Evolutionary conservation across 1,284 basidiomycete species (phyloP).

Genomic region (Trichosporon sp.): DNA sequence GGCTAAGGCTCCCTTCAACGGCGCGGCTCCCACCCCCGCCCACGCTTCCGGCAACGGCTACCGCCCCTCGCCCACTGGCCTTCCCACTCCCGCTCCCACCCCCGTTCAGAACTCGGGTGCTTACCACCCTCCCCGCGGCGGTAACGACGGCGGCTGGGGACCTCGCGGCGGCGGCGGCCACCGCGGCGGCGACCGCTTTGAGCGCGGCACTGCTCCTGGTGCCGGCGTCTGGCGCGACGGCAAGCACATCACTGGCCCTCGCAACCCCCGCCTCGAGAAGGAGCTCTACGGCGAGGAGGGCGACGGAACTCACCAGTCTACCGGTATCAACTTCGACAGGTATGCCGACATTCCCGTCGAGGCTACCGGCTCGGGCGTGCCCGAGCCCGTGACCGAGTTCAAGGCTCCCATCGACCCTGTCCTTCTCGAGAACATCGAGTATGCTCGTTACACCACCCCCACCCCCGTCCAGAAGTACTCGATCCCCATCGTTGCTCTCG

Average conservation of each 20-base stretch:
- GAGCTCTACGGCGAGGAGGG: slow-evolving; percentile 88
- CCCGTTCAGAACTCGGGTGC: slow-evolving; percentile 47
- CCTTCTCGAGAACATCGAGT: slow-evolving; percentile 89
- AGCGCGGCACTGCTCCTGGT: slow-evolving; percentile 54
- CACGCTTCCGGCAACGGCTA: slow-evolving; percentile 27
- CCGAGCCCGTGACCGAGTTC: slow-evolving; percentile 86
- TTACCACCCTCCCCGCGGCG: slow-evolving; percentile 54
- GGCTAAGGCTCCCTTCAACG: slow-evolving; percentile 19
- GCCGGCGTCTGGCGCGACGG: slow-evolving; percentile 85
- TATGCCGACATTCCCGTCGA: slow-evolving; percentile 99
- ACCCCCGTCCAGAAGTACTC: slow-evolving; percentile 99
- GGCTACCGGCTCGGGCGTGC: slow-evolving; percentile 90
- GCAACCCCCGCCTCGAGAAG: slow-evolving; percentile 82
- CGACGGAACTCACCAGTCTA: slow-evolving; percentile 68
- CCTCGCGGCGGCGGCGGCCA: slow-evolving; percentile 51
- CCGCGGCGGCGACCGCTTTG: slow-evolving; percentile 48
- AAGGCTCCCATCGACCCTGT: slow-evolving; percentile 88
- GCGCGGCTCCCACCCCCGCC: slow-evolving; percentile 23
- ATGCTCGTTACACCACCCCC: slow-evolving; percentile 87
- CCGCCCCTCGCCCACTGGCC: slow-evolving; percentile 36
- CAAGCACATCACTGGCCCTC: slow-evolving; percentile 70
- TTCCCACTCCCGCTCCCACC: slow-evolving; percentile 43
- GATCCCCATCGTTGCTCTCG: slow-evolving; percentile 89
- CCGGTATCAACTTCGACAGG: slow-evolving; percentile 99
- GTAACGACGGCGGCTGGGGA: slow-evolving; percentile 53